A percentile compares a stretch with the other conserved stretches of the same genome.
phyloP scores from a whole-genome alignment of 257 asterid genomes.

The Thymus mandschuricus region DNA sequence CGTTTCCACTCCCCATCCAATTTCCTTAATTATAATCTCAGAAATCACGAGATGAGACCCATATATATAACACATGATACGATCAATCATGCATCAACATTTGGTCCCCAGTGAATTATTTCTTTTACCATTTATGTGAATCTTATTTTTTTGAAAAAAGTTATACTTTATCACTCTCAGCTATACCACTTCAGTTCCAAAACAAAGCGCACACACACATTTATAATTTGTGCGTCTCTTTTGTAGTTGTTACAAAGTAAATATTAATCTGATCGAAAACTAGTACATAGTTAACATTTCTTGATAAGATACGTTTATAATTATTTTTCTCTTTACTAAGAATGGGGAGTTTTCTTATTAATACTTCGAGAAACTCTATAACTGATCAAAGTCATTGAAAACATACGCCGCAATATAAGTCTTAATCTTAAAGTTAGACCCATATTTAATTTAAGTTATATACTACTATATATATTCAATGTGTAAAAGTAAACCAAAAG shows the following conservation, averaged over 20 bases:
- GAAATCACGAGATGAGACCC: constrained; percentile 2
- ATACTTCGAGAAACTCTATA: too few relatives aligned
- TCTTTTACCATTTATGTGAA: not conserved
- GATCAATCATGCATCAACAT: too few relatives aligned
- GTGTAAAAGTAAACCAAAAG: too few relatives aligned
- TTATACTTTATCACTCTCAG: not conserved
- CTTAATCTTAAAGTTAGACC: too few relatives aligned
- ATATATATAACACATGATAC: not conserved
- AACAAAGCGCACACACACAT: not conserved
- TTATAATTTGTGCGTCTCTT: not conserved
- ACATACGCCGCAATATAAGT: too few relatives aligned
- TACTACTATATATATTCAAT: too few relatives aligned
- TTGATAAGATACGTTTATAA: too few relatives aligned
- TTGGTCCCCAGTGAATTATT: constrained; percentile 5
- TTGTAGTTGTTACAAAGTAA: not conserved
- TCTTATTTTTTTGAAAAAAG: not conserved
- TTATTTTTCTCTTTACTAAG: too few relatives aligned
- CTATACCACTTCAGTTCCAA: not conserved
- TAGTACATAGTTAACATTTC: not conserved
- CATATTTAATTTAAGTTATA: too few relatives aligned
- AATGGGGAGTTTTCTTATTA: too few relatives aligned
- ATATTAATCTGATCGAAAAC: not conserved
- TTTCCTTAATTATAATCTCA: too few relatives aligned
- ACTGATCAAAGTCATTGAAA: too few relatives aligned
- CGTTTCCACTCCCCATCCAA: constrained; percentile 13